A percentile compares a stretch with the other conserved stretches of the same genome.
Evolutionary conservation across 768 basidiomycete species (phyloP).

Genomic region (Filobasidium floriforme): DNA sequence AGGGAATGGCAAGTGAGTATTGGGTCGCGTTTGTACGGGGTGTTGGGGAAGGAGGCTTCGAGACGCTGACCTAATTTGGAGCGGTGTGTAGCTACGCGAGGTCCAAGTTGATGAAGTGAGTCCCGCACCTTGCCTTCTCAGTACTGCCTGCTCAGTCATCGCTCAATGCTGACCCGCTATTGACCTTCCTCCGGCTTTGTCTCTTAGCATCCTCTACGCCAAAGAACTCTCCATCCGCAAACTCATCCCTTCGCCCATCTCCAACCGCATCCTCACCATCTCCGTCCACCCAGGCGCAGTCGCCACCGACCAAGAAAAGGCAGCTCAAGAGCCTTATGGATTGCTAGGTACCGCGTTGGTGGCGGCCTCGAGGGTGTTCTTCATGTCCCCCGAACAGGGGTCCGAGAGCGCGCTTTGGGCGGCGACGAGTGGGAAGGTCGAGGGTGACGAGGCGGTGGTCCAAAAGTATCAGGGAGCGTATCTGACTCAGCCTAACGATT

Average conservation of each 20-base stretch:
- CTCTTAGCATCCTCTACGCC: constrained; percentile 35
- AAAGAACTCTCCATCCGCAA: constrained; percentile 33
- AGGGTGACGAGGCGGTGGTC: constrained; percentile 13
- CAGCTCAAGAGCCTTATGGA: constrained; percentile 39
- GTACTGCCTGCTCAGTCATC: too few species aligned
- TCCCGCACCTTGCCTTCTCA: constrained; percentile 7
- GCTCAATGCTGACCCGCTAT: too few species aligned
- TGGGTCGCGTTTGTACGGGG: background rate
- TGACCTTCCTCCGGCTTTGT: background rate
- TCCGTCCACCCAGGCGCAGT: constrained; percentile 43
- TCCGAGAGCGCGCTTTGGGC: constrained; percentile 42
- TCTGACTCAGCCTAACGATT: constrained; percentile 39
- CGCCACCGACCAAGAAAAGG: constrained; percentile 40
- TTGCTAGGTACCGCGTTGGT: constrained; percentile 35
- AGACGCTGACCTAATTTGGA: background rate
- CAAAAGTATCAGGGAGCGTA: constrained; percentile 40
- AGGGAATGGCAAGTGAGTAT: constrained; percentile 29
- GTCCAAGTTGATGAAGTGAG: constrained; percentile 41
- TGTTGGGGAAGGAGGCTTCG: background rate
- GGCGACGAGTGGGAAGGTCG: constrained; percentile 26
- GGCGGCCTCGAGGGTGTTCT: constrained; percentile 30
- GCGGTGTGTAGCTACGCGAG: constrained; percentile 27
- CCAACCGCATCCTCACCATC: constrained; percentile 32
- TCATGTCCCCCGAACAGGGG: constrained; percentile 44
- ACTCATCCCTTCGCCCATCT: constrained; percentile 29